Base-by-base conservation (phyloP, 495 filamentous ascomycete genomes). In the Neurospora terricola region DNA sequence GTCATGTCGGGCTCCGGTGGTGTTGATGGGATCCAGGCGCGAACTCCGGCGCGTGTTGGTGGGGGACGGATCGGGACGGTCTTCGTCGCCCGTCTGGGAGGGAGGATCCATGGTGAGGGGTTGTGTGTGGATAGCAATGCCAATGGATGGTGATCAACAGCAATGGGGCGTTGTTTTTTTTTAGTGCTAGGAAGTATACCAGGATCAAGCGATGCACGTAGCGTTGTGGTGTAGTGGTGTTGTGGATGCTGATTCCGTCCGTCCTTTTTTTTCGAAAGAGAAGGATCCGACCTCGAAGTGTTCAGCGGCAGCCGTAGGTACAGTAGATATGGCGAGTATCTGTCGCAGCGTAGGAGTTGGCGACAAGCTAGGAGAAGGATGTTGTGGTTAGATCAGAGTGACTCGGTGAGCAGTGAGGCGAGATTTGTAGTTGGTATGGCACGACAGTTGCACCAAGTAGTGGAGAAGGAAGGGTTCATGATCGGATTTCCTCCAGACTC, bases 11-110 rank as follows among this genome's bases (percentile, higher is more conserved):
- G 54, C 27, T n/a, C 74, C 74, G 21, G 76, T 70, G 54, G 54
- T 66, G 54, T 66, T 66, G 43, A 77, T 70, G 71, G 75, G 68
- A 38, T 77, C 75, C 70, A 75, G 76, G 71, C 80, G 77, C 34
- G 75, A 74, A 14, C 78, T 80, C 36, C 78, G 78, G 54, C 83
- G 84, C 69, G 83, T 81, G 72, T 85, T 80, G n/a, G 81, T 81
- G 8, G 84, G 82, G 34, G 85, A 84, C 38, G 80, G 76, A 69
- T 83, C 75, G 71, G 70, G 71, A 18, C 81, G 75, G 71, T 77
- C 75, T 42, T 77, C 79, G 75, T 79, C 76, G 73, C 68, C 76
- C 18, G 77, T 72, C 7, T 79, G 78, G 36, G 79, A 76, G 62
- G 75, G 74, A 30, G 80, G 79, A 74, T 84, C 83, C 84, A 86